These are phyloP conservation scores for Lachnellula willkommii DNA, from an alignment of 2,329 filamentous ascomycete species.

Conservation along the genomic window DNA sequence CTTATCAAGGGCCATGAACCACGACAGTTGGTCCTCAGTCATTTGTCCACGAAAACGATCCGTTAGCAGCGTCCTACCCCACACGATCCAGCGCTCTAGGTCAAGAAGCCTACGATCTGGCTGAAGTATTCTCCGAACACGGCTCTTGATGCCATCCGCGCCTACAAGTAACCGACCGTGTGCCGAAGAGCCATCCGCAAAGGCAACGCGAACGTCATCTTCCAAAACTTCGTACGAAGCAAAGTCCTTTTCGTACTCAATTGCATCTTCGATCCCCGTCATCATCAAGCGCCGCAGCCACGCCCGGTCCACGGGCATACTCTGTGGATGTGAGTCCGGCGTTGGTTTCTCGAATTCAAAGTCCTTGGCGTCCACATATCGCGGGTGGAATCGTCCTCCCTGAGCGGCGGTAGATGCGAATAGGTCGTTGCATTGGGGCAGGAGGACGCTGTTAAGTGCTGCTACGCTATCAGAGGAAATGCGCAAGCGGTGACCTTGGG, in stretches of 20 bases:
- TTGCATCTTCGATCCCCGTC: conserved; percentile 24
- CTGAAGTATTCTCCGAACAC: conserved; percentile 30
- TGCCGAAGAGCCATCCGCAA: conserved; percentile 27
- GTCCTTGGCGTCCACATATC: conserved; percentile 3
- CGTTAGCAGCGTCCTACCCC: conserved; percentile 18
- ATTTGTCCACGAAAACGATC: background rate
- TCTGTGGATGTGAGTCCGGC: background rate
- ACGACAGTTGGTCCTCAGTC: conserved; percentile 1
- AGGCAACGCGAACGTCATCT: conserved; percentile 20
- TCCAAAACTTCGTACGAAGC: conserved; percentile 21
- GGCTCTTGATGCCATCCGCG: conserved; percentile 31
- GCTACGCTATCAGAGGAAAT: background rate
- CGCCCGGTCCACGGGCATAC: conserved; percentile 27
- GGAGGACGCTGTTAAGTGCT: background rate
- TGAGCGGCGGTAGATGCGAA: background rate
- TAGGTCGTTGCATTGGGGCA: background rate
- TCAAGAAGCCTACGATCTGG: conserved; percentile 29
- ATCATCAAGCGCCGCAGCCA: conserved; percentile 30
- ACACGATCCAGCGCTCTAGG: conserved; percentile 31
- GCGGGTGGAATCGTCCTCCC: background rate
- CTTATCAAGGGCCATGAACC: conserved; percentile 6
- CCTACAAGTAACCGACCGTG: conserved; percentile 28
- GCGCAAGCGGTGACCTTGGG: conserved; percentile 1
- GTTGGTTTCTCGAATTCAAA: background rate
- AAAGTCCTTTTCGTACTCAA: conserved; percentile 32